These are phyloP conservation scores for Phoenix dactylifera DNA, from an alignment of 176 grass and related monocot genomes.

Conservation along the genomic window DNA sequence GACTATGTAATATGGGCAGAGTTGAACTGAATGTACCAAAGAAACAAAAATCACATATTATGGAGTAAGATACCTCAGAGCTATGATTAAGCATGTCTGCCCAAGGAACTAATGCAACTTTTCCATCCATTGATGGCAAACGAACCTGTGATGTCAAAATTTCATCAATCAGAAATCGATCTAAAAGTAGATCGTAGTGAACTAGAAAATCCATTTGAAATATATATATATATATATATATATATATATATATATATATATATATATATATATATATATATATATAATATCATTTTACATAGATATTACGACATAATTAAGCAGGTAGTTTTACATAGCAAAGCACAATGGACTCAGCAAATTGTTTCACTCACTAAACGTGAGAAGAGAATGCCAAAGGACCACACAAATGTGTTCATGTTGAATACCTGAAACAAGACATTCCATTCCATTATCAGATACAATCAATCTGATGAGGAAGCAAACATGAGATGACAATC, in stretches of 20 bases:
- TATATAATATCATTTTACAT: too few relatives aligned
- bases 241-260: too few relatives aligned
- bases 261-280: too few relatives aligned
- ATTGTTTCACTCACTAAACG: constrained; percentile 55
- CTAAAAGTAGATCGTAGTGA: background rate
- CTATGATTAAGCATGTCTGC: constrained; percentile 99
- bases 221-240: too few relatives aligned
- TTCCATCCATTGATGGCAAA: constrained; percentile 92
- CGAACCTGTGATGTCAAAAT: constrained; percentile 55
- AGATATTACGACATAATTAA: too few relatives aligned
- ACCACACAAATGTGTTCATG: constrained; percentile 86
- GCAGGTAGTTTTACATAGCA: too few relatives aligned
- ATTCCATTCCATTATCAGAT: constrained; percentile 2
- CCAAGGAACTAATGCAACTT: constrained; percentile 92
- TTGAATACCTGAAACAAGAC: constrained; percentile 66
- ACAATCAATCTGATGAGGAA: constrained; percentile 8
- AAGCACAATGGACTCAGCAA: too few relatives aligned
- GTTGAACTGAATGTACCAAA: too few relatives aligned
- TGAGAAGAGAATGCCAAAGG: constrained; percentile 97
- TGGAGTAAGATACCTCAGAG: constrained; percentile 56
- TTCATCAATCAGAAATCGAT: too few relatives aligned
- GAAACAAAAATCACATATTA: background rate
- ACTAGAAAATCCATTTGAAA: background rate
- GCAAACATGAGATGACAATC: constrained; percentile 8
- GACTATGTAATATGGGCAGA: too few relatives aligned